Evolutionary conservation across 768 basidiomycete genomes (phyloP).

Genomic region (Lactifluus rugatus): DNA sequence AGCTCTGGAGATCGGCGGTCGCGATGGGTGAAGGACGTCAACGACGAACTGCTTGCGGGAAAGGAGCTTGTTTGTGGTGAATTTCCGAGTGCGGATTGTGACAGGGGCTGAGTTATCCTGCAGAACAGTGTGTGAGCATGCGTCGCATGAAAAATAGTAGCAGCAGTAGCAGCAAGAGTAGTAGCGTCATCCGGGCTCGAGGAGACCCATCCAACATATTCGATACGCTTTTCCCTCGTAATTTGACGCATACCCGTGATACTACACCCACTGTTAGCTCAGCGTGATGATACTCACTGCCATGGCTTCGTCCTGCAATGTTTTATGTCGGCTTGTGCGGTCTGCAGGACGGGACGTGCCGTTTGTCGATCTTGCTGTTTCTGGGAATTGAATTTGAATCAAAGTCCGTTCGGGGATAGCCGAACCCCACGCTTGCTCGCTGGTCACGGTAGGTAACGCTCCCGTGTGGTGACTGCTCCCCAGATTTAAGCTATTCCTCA

Average conservation of each 20-base stretch:
- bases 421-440: slow-evolving; percentile 22
- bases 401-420: slow-evolving; percentile 35
- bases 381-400: slow-evolving; percentile 17
- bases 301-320: slow-evolving; percentile 21
- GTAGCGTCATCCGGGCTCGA: slow-evolving; percentile 26
- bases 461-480: no score
- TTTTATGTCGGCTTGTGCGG: slow-evolving; percentile 22
- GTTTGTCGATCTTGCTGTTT: background rate
- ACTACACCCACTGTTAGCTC: background rate
- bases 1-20: slow-evolving; percentile 85
- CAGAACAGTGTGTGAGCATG: slow-evolving; percentile 18
- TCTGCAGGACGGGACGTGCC: slow-evolving; percentile 7
- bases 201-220: slow-evolving; percentile 27
- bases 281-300: slow-evolving; percentile 18
- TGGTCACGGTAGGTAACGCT: no score
- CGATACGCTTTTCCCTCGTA: background rate
- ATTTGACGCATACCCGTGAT: background rate
- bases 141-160: slow-evolving; percentile 10
- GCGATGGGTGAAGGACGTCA: slow-evolving; percentile 91
- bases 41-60: slow-evolving; percentile 94
- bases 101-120: slow-evolving; percentile 79
- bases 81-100: slow-evolving; percentile 97
- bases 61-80: slow-evolving; percentile 97
- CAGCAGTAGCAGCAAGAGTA: no score
- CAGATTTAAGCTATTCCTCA: background rate